Base-by-base conservation (phyloP, 495 filamentous ascomycete species). In the Penicillium pulvis region DNA sequence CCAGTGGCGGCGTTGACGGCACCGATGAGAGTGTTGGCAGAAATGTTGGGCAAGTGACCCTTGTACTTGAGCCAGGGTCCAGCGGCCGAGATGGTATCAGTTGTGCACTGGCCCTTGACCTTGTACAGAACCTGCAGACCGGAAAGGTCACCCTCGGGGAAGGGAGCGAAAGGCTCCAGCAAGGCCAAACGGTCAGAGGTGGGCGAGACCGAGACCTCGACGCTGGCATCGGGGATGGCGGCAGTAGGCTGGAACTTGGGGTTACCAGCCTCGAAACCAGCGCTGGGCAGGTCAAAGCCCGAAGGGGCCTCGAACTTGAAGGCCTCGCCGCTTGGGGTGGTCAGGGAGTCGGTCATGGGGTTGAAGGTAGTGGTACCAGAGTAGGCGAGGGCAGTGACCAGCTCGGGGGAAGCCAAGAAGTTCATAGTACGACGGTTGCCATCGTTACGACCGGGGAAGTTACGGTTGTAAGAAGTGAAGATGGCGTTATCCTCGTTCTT, bases 1-100 rank as follows among this genome's bases (percentile, higher is more conserved):
- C 86, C 90, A 0, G 93, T 98, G 42, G 86, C 92, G 26, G 90
- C 92, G 72, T 96, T 97, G 64, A 90, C 83, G 58, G 94, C 94
- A 28, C 91, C 92, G 73, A 97, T 97, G 45, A 98, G 85, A 0
- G 94, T 98, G 82, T 98, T 98, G 61, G 86, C 90, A 59, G 85
- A 88, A 78, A 98, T 98, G 78, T 98, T 98, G 71, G 93, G 91
- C 33, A 98, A 84, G 72, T 98, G 94, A 60, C 94, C 94, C 81
- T 98, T 98, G 85, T 97, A 98, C 75, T 97, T 98, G 36, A 98
- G 81, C 94, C 94, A 98, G 4, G 93, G 93, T 6, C 94, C 94
- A 3, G 94, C 94, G 6, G 93, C 94, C 20, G 93, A 97, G 72
- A 98, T 98, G 58, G 94, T 97, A 75, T 98, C 94, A 35, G 94